A percentile compares a stretch with the other conserved stretches of the same genome.
Evolutionary conservation across 306 rosid species (phyloP).

Genomic region (Canavalia gladiata): DNA sequence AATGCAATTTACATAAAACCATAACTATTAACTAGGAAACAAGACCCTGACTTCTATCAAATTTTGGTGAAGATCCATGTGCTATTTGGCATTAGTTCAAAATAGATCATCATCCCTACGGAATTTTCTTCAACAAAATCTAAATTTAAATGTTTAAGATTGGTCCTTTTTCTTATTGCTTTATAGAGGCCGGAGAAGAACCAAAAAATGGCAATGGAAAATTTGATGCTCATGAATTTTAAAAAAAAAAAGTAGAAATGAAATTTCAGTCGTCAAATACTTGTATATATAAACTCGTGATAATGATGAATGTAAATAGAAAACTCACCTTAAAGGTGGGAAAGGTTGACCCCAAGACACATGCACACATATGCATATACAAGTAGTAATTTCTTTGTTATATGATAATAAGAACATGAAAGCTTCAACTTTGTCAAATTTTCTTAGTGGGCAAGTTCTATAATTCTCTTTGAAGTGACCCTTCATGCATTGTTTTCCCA

Average conservation of each 20-base stretch:
- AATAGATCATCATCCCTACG: no score
- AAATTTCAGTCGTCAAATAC: background rate
- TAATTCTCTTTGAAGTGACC: constrained; percentile 11
- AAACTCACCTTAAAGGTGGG: background rate
- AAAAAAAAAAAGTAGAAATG: background rate
- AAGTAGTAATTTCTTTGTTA: background rate
- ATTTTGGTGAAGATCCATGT: background rate
- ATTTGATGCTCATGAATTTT: background rate
- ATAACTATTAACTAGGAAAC: background rate
- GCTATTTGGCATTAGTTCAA: background rate
- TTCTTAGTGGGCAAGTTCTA: background rate
- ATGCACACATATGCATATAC: no score
- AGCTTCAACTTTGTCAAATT: background rate
- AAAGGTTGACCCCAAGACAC: background rate
- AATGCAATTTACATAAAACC: background rate
- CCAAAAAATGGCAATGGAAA: background rate
- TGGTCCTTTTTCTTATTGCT: no score
- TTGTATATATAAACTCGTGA: background rate
- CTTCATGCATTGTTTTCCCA: background rate
- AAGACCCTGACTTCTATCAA: background rate
- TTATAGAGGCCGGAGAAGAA: no score
- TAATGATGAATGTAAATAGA: background rate
- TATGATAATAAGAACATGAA: background rate
- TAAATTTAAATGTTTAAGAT: no score
- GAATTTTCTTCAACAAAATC: no score